phyloP scores from a whole-genome alignment of 345 rosid genomes.

The Pistacia atlantica region DNA sequence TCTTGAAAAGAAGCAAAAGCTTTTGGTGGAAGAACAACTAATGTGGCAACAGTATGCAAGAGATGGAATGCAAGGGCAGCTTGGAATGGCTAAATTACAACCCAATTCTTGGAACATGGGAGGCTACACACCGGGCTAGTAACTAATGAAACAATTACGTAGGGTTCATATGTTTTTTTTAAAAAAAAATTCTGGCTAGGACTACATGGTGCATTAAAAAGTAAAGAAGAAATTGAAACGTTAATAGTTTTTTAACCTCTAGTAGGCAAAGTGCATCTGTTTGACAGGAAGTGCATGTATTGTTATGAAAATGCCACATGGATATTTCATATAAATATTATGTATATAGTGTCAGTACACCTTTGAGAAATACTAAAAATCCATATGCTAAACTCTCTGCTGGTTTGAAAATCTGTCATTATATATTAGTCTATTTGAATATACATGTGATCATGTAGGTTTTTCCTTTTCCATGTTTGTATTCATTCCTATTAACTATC shows the following conservation, averaged over 20 bases:
- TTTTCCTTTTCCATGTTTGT: no score
- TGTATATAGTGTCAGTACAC: neutral
- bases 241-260: neutral
- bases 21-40: slow-evolving; percentile 51
- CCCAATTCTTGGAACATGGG: slow-evolving; percentile 32
- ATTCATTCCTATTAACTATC: no score
- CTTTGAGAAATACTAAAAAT: no score
- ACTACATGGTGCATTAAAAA: neutral
- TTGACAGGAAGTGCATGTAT: neutral
- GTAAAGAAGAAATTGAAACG: neutral
- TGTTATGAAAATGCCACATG: neutral
- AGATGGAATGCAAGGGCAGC: slow-evolving; percentile 56
- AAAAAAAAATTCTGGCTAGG: neutral
- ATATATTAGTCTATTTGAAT: no score
- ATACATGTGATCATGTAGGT: no score
- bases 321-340: no score
- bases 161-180: neutral
- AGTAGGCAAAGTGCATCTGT: slow-evolving; percentile 1
- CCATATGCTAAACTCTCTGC: no score
- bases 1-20: slow-evolving; percentile 57
- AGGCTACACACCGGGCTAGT: slow-evolving; percentile 30
- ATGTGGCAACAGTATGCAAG: slow-evolving; percentile 59
- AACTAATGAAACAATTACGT: neutral
- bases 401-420: no score
- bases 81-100: slow-evolving; percentile 34